A percentile compares a stretch with the other conserved stretches of the same genome.
Evolutionary conservation across 2,329 filamentous ascomycete species (phyloP).

Genomic region (Colletotrichum trifolii): DNA sequence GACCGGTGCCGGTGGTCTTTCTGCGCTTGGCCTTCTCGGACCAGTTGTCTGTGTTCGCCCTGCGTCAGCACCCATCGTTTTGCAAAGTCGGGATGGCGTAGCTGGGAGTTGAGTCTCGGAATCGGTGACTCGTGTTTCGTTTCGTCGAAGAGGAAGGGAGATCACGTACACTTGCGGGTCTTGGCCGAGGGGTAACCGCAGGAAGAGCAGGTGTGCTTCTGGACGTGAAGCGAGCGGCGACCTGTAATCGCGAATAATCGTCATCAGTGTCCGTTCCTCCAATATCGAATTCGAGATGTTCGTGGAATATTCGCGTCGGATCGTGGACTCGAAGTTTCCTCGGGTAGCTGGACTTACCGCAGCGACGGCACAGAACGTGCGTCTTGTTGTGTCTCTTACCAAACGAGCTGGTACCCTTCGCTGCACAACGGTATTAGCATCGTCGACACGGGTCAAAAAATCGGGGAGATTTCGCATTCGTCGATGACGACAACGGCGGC

Average conservation of each 20-base stretch:
- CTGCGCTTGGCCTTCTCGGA: conserved; percentile 99
- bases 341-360: conserved; percentile 75
- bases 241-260: conserved; percentile 61
- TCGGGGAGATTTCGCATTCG: conserved; percentile 22
- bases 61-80: conserved; percentile 24
- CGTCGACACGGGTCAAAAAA: conserved; percentile 41
- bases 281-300: conserved; percentile 4
- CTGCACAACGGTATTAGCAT: conserved; percentile 48
- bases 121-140: background rate
- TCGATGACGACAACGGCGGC: conserved; percentile 11
- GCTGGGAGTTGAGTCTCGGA: background rate
- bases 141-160: conserved; percentile 21
- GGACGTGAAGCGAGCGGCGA: conserved; percentile 97
- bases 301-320: conserved; percentile 2
- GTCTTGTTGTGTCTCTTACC: conserved; percentile 91
- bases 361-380: conserved; percentile 98
- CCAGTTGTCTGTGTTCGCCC: conserved; percentile 85
- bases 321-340: conserved; percentile 27
- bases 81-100: background rate
- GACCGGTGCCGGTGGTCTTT: conserved; percentile 98
- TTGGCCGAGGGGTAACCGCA: conserved; percentile 99
- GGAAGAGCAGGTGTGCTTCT: conserved; percentile 96
- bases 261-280: background rate
- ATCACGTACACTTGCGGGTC: conserved; percentile 96
- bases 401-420: conserved; percentile 69